Evolutionary conservation across 2,329 filamentous ascomycete species (phyloP), one percentile per base, ranked within the genome.

Genomic region (Lachnellula hyalina): DNA sequence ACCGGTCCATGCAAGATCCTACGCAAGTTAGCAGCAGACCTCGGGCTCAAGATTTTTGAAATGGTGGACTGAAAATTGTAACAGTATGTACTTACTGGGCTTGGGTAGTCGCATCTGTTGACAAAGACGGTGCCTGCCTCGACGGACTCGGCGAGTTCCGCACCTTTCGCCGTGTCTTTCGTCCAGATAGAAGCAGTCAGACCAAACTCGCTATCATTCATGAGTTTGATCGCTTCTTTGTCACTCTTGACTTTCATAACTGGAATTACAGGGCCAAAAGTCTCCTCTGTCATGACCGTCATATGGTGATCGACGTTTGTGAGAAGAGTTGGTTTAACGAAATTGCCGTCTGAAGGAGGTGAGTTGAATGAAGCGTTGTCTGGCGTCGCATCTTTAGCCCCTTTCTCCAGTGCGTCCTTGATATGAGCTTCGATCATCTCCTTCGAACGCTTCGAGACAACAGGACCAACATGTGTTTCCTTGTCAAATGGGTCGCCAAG

Each of bases 161-260:
- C 84, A 15, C 87, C 93, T 68, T 79, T 85, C 46, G 76, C 78
- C 2, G 85, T 83, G 68, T 97, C 90, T 72, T 94, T 95, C 55
- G 91, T 96, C 93, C 93, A 97, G 66, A 97, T 91, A 67, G 90
- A 96, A n/a, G 92, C 93, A 3, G 93, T 96, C 58, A 97, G 78
- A 5, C 93, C 93, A 69, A 96, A 96, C 61, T 96, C 86, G 73
- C 89, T 94, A 70, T 96, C 91, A 66, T 96, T 96, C 91, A 97
- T 96, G 49, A 93, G 74, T 62, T 77, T 75, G 58, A 96, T 75
- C 2, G 93, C 93, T 72, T 96, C 90, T 17, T 81, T 81, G 66
- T 96, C 93, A 63, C 77, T 77, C 67, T 83, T 83, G 58, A 96
- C 92, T 71, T 89, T 89, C 85, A 93, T 90, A 17, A 96, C 83